Evolutionary conservation across 495 filamentous ascomycete genomes (phyloP).

Genomic region (Annulohypoxylon stygium): DNA sequence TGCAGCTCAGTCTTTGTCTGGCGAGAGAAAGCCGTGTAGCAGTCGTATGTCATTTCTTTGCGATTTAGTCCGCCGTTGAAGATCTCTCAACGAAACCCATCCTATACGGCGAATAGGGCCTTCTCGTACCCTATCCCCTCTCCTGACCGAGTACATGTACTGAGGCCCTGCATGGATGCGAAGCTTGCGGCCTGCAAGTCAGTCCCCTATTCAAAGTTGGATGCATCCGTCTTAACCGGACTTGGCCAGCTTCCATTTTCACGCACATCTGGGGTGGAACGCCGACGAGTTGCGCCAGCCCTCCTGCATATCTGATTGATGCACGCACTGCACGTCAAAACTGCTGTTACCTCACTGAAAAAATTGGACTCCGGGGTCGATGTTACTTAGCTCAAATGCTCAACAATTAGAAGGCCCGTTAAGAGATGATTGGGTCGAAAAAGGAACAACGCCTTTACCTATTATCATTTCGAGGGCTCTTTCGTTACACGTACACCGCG

Average conservation of each 20-base stretch:
- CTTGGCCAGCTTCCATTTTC: conserved; percentile 44
- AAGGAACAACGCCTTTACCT: conserved; percentile 4
- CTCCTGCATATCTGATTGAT: conserved; percentile 50
- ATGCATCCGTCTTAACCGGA: conserved; percentile 46
- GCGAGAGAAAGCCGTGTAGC: conserved; percentile 6
- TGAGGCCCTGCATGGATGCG: conserved; percentile 30
- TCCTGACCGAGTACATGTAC: conserved; percentile 43
- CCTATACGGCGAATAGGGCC: conserved; percentile 41
- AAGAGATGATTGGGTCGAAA: conserved; percentile 5
- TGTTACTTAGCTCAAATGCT: conserved; percentile 28
- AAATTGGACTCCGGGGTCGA: conserved; percentile 39
- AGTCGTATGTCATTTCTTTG: conserved; percentile 35
- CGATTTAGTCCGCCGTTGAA: conserved; percentile 38
- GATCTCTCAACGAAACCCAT: conserved; percentile 40
- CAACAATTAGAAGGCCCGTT: conserved; percentile 26
- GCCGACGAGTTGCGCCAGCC: conserved; percentile 35
- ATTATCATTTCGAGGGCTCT: conserved; percentile 6
- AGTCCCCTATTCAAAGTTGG: conserved; percentile 34
- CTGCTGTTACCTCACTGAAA: conserved; percentile 43
- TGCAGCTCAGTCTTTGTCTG: conserved; percentile 16
- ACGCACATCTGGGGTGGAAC: conserved; percentile 33
- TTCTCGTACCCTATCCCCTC: conserved; percentile 33
- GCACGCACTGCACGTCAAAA: conserved; percentile 46
- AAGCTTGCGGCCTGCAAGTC: conserved; percentile 36
- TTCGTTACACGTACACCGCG: background rate